These are phyloP conservation scores for Talaromyces funiculosus DNA, from an alignment of 2,329 filamentous ascomycete genomes.

Conservation along the genomic window DNA sequence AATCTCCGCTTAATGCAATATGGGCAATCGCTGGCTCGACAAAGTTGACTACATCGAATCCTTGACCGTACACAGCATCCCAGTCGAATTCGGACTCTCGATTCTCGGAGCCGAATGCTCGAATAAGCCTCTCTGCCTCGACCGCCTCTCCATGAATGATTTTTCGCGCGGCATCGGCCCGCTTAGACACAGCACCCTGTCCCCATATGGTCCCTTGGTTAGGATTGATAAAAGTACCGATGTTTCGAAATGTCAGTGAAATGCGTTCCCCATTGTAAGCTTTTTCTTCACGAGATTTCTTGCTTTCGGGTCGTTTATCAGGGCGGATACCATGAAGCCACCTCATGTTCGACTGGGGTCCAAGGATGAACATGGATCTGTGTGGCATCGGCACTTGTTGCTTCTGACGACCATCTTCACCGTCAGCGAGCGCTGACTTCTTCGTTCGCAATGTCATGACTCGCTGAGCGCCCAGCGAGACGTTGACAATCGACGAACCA, in stretches of 20 bases:
- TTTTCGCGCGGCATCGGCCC: conserved; percentile 50
- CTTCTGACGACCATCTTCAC: conserved; percentile 43
- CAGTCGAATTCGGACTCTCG: conserved; percentile 65
- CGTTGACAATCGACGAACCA: conserved; percentile 80
- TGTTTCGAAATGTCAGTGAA: conserved; percentile 82
- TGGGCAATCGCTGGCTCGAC: conserved; percentile 31
- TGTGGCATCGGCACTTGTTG: conserved; percentile 73
- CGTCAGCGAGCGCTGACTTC: conserved; percentile 29
- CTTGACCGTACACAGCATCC: conserved; percentile 66
- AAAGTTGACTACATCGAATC: conserved; percentile 69
- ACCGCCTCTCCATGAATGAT: conserved; percentile 65
- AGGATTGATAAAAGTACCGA: conserved; percentile 73
- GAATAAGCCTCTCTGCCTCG: conserved; percentile 61
- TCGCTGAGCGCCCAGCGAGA: conserved; percentile 85
- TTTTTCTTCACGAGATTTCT: conserved; percentile 65
- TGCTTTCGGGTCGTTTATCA: conserved; percentile 66
- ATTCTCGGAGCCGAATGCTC: conserved; percentile 82
- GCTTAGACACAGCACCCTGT: conserved; percentile 74
- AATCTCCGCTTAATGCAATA: conserved; percentile 28
- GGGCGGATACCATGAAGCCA: conserved; percentile 92
- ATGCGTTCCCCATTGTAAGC: conserved; percentile 73
- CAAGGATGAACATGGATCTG: conserved; percentile 82
- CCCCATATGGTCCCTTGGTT: conserved; percentile 75
- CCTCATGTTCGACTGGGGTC: conserved; percentile 70
- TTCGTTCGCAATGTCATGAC: conserved; percentile 84